Conservation (phyloP, 139 green algal species). For the Nannochloris sp. region DNA sequence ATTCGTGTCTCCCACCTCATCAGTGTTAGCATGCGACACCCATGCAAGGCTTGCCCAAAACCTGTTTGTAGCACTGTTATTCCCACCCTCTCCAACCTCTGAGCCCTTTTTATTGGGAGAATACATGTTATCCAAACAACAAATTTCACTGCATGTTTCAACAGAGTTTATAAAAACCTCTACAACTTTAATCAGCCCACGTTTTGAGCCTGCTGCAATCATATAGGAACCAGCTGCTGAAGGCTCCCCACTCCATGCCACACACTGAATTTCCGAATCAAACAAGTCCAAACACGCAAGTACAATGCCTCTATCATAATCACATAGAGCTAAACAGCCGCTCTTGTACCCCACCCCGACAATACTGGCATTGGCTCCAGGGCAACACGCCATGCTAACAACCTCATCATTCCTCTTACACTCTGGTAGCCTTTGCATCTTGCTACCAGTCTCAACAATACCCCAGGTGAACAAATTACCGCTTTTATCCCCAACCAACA, state of each 20-base stretch:
- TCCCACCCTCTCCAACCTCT: neutral
- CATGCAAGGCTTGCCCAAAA: slow-evolving; percentile 3
- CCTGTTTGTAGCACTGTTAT: neutral
- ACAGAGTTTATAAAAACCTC: too few species aligned
- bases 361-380: neutral
- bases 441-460: neutral
- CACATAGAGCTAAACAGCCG: neutral
- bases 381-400: slow-evolving; percentile 3
- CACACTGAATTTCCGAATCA: too few species aligned
- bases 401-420: neutral
- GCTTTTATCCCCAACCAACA: slow-evolving; percentile 1
- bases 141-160: too few species aligned
- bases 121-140: too few species aligned
- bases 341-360: slow-evolving; percentile 1
- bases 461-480: slow-evolving; percentile 8
- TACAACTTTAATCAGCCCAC: too few species aligned
- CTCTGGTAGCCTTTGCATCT: neutral
- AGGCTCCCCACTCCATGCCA: too few species aligned
- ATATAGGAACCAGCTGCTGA: too few species aligned
- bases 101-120: too few species aligned
- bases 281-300: too few species aligned
- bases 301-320: neutral
- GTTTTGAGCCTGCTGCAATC: too few species aligned
- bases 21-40: neutral
- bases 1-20: neutral